Conservation (phyloP, 768 basidiomycete species). For the Tylopilus rubrobrunneus region DNA sequence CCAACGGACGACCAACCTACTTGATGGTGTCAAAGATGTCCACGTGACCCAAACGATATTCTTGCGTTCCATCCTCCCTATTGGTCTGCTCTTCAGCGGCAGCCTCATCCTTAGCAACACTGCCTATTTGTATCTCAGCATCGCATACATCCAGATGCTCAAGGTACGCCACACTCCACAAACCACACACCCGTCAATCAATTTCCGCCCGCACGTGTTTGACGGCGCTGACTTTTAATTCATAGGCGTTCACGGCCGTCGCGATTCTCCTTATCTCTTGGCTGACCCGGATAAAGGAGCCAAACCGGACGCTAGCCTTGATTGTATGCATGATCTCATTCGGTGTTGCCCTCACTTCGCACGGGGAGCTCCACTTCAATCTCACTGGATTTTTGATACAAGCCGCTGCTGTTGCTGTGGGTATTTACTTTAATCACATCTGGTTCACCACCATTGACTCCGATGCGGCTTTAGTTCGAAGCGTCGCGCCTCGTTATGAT, state of each 20-base stretch:
- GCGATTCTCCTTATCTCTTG: constrained; percentile 94
- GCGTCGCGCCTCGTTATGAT: constrained; percentile 95
- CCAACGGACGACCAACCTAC: constrained; percentile 73
- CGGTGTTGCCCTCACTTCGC: constrained; percentile 87
- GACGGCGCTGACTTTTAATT: not conserved
- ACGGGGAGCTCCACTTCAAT: constrained; percentile 85
- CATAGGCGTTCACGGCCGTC: constrained; percentile 84
- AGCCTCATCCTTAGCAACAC: constrained; percentile 90
- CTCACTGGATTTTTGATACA: constrained; percentile 85
- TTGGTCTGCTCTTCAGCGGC: constrained; percentile 90
- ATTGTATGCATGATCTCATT: constrained; percentile 90
- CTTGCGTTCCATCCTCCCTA: constrained; percentile 83
- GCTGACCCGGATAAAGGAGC: constrained; percentile 83
- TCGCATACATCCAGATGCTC: constrained; percentile 96
- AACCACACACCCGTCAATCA: not conserved
- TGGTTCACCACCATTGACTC: not conserved
- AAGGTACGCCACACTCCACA: constrained; percentile 47
- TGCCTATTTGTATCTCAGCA: constrained; percentile 87
- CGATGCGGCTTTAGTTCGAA: constrained; percentile 63
- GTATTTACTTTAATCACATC: not conserved
- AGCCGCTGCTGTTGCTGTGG: constrained; percentile 76
- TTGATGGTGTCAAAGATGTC: constrained; percentile 77
- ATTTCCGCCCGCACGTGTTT: not conserved
- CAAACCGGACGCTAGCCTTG: constrained; percentile 70
- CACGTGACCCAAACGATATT: constrained; percentile 79